A percentile compares a stretch with the other conserved stretches of the same genome.
Conservation (phyloP, 306 rosid genomes). For the Macrotyloma uniflorum region DNA sequence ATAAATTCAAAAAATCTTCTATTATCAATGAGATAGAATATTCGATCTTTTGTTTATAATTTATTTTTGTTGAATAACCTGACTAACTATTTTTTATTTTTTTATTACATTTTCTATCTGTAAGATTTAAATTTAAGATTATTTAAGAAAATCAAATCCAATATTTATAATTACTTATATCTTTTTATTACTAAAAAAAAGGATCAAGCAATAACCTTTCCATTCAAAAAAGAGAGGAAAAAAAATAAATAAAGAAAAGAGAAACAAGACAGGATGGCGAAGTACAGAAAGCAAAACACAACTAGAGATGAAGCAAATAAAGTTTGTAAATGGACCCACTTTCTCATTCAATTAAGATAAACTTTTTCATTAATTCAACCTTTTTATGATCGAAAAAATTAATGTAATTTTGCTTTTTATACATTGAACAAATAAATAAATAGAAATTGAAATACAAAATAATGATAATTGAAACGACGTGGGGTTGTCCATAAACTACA, state of each 20-base stretch:
- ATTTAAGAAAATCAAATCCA: too few relatives aligned
- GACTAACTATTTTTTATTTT: too few relatives aligned
- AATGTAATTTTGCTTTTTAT: background rate
- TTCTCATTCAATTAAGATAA: slow-evolving; percentile 27
- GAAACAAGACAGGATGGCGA: background rate
- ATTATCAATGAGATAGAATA: too few relatives aligned
- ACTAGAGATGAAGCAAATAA: background rate
- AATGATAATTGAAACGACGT: slow-evolving; percentile 3
- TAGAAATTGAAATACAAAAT: background rate
- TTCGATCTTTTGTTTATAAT: too few relatives aligned
- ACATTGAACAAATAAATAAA: background rate
- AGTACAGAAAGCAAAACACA: background rate
- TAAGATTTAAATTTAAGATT: too few relatives aligned
- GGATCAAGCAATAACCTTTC: background rate
- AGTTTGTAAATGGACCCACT: background rate
- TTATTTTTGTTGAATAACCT: too few relatives aligned
- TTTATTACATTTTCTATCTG: too few relatives aligned
- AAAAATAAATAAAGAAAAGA: background rate
- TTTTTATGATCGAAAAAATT: background rate
- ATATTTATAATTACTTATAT: too few relatives aligned
- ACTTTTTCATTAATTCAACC: background rate
- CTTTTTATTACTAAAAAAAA: background rate
- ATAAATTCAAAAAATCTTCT: too few relatives aligned
- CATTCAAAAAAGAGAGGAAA: background rate
- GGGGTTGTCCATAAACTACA: slow-evolving; percentile 7